Evolutionary conservation across 2,329 filamentous ascomycete species (phyloP).

Genomic region (Escovopsis sp.): DNA sequence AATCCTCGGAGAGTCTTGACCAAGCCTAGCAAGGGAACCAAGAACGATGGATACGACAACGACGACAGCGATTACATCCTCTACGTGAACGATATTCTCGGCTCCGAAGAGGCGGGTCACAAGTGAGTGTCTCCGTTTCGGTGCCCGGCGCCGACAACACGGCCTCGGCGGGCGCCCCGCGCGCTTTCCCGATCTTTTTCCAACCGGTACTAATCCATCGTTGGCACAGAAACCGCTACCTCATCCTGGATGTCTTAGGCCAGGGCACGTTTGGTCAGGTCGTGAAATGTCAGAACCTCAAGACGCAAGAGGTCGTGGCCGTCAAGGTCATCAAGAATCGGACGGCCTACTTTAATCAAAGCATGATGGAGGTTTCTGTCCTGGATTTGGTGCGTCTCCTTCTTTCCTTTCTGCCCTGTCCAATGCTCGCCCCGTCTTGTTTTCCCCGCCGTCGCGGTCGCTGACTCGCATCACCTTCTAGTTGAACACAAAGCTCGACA

Average conservation of each 20-base stretch:
- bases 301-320: conserved; percentile 94
- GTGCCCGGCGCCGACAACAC: neutral
- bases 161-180: neutral
- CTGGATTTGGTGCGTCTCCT: conserved; percentile 59
- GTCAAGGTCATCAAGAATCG: conserved; percentile 99
- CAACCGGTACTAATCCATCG: no score
- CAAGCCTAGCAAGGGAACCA: conserved; percentile 94
- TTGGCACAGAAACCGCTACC: conserved; percentile 75
- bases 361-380: conserved; percentile 99
- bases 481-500: conserved; percentile 87
- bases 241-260: conserved; percentile 91
- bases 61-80: conserved; percentile 99
- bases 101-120: conserved; percentile 93
- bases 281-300: conserved; percentile 96
- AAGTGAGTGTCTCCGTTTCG: conserved; percentile 45
- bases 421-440: neutral
- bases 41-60: conserved; percentile 98
- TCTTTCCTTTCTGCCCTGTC: neutral
- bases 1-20: conserved; percentile 92
- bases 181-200: neutral
- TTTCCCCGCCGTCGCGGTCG: no score
- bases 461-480: neutral
- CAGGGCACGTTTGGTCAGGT: conserved; percentile 98
- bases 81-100: conserved; percentile 96
- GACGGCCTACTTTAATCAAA: conserved; percentile 98